Conservation (phyloP, 257 asterid genomes). For the Solanum okadae region DNA sequence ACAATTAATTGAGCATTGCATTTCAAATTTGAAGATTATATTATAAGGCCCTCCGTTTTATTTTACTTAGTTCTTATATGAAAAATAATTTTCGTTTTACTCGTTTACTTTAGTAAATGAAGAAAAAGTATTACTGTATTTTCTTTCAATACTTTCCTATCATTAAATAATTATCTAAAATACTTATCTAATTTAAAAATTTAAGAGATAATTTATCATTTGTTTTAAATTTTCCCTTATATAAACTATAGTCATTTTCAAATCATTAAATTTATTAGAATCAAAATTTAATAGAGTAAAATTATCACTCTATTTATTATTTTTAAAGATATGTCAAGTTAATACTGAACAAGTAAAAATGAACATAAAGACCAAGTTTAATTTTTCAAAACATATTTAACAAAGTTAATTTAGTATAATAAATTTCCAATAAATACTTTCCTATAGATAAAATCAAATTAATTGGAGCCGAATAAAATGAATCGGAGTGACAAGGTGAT, state of each 20-base stretch:
- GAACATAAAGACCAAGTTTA: too few relatives aligned
- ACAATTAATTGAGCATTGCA: background rate
- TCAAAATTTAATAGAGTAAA: background rate
- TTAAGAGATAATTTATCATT: background rate
- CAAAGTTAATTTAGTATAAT: background rate
- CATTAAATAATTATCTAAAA: too few relatives aligned
- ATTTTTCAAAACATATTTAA: background rate
- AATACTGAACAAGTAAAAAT: background rate
- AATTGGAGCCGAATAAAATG: background rate
- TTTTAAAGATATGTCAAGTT: background rate
- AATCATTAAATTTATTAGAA: background rate
- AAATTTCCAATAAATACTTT: too few relatives aligned
- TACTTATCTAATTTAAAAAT: background rate
- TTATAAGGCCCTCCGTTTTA: background rate
- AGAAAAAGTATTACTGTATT: too few relatives aligned
- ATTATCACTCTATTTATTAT: background rate
- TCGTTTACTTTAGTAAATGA: too few relatives aligned
- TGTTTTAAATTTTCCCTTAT: too few relatives aligned
- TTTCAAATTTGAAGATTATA: background rate
- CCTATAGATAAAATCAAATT: too few relatives aligned
- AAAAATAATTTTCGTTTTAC: too few relatives aligned
- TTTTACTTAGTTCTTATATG: background rate
- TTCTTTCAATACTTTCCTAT: too few relatives aligned
- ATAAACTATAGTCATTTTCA: background rate
- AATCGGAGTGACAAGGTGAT: background rate